These are phyloP conservation scores for Fusarium sp. DNA, from an alignment of 2,329 filamentous ascomycete genomes.

Conservation along the genomic window DNA sequence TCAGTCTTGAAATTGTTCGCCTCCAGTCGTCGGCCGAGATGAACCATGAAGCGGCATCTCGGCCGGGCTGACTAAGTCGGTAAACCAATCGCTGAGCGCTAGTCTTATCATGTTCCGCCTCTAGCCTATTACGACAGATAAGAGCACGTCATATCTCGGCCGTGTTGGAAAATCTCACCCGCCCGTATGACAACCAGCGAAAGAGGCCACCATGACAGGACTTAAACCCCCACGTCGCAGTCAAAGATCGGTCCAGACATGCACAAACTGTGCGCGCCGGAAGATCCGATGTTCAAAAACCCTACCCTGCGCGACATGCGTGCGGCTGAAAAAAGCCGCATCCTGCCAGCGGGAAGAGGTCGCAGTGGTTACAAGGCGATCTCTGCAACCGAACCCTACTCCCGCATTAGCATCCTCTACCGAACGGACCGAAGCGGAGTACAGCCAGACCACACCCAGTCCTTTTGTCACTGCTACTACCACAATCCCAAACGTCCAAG, in stretches of 20 bases:
- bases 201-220: neutral
- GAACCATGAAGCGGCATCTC: neutral
- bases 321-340: neutral
- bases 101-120: neutral
- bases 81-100: neutral
- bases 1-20: neutral
- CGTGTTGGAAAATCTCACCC: neutral
- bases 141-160: neutral
- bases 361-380: neutral
- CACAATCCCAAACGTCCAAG: fast-evolving
- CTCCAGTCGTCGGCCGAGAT: neutral
- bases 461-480: neutral
- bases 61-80: neutral
- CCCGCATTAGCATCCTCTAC: neutral
- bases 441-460: neutral
- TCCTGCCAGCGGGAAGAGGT: slow-evolving; percentile 3
- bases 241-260: slow-evolving; percentile 1
- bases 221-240: neutral
- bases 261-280: neutral
- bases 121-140: neutral
- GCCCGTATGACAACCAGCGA: neutral
- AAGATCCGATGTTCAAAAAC: slow-evolving; percentile 5
- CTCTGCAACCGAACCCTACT: neutral
- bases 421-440: neutral
- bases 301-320: neutral